Base-by-base conservation (phyloP, 192 early-diverging fungal species). In the Coemansia brasiliensis region DNA sequence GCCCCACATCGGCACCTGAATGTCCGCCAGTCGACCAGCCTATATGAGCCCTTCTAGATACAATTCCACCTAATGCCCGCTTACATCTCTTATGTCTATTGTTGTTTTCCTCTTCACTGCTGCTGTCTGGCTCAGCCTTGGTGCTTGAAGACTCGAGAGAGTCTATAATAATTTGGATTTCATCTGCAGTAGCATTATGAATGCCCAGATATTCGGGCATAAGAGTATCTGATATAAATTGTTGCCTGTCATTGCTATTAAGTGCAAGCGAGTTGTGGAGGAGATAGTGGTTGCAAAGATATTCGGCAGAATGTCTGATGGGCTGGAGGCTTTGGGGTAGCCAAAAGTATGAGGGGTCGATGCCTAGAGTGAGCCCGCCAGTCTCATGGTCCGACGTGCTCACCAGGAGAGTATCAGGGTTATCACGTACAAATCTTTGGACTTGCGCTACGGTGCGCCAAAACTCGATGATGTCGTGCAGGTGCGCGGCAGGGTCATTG, bases 11-110 rank as follows among this genome's bases (percentile, higher is more conserved):
- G 10, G 92, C 88, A 11, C 87, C 93, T n/a, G 90, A 88, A 57
- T 98, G 95, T 1, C 93, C 93, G 61, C 88, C 88, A 0, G 95
- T 95, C 8, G 92, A 79, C 90, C 88, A 90, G 3, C 76, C 81
- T 10, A 82, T 38, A 4, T 52, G 64, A 1, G 81, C 72, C 1
- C 81, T 27, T 3, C 22, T 29, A 1, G 72, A 74, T 2, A 75
- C 69, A 3, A 73, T 49, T 3, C 53, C 45, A 25, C 72, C 67
- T 0, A 76, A 41, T 5, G 50, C 51, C 12, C 45, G 62, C 17
- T 74, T 65, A 32, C 65, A 77, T 9, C 18, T 13, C 52, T 69
- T 65, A 20, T 38, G 42, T 5, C 20, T 9, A 5, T 25, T 26
- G 18, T 55, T 17, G 16, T 6, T 41, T 13, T 22, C 12, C 21